Base-by-base conservation (phyloP, 2,329 filamentous ascomycete species). In the Cadophora sp. region DNA sequence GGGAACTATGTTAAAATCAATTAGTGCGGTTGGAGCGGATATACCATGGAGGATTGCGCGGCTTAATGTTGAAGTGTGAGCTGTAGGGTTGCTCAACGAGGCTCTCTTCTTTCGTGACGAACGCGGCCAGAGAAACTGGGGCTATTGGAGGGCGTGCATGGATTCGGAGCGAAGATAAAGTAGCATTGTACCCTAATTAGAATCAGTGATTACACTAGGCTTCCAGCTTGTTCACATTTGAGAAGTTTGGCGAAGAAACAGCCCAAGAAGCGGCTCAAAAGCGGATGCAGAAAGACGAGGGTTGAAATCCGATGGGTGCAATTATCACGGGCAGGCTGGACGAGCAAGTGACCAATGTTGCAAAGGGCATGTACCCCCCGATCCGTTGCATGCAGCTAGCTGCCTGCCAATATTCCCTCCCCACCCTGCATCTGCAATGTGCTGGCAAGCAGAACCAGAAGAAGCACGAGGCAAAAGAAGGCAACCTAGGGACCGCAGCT, bases 1-100 rank as follows among this genome's bases (percentile, higher is more conserved):
- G 84, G 83, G 66, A 85, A 85, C 71, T 85, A 85, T 74, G 83
- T 85, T 41, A 79, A 82, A 72, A 59, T 83, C 45, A 78, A 78
- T 56, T 76, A 64, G 70, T 36, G n/a, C 62, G 27, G 27, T 65
- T 62, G 62, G 30, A 62, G 60, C 60, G 48, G 48, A 55, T 50
- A 39, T 53, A 62, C 22, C 48, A 62, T 50, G n/a, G 18, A 43
- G 4, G 33, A 55, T n/a, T 20, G 16, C 59, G 16, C 27, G 30
- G 45, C 16, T 43, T 43, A 53, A 30, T 27, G 7, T 43, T 36
- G 30, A 7, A 41, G 60, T 43, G 30, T 56, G n/a, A 14, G 11
- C 14, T 45, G 56, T 9, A 55, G 41, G 30, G 48, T n/a, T 20
- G 30, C n/a, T 16, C 33, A 14, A 27, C 39, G 60, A 36, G 33